A percentile compares a stretch with the other conserved stretches of the same genome.
Conservation (phyloP, 441 rosid genomes). For the Populus hybrid region DNA sequence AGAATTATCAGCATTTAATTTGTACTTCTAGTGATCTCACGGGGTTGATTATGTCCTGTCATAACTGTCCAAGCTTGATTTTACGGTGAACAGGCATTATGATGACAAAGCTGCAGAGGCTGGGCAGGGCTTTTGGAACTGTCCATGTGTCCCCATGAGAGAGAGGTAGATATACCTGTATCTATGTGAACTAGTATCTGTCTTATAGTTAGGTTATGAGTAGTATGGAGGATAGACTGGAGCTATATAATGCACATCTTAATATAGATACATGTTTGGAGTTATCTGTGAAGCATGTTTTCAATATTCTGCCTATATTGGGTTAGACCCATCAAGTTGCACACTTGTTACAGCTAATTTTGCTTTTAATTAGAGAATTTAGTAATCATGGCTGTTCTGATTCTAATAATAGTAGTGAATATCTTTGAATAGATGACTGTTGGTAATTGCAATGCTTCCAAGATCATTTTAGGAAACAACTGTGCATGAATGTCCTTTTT, state of each 20-base stretch:
- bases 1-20: not conserved
- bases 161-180: slow-evolving; percentile 54
- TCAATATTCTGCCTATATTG: not conserved
- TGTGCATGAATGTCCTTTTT: not conserved
- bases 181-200: not conserved
- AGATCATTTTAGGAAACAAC: not conserved
- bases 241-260: not conserved
- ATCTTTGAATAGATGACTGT: not conserved
- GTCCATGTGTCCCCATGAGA: slow-evolving; percentile 98
- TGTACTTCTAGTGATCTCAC: not conserved
- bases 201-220: not conserved
- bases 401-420: not conserved
- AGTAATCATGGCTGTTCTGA: not conserved
- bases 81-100: slow-evolving; percentile 59
- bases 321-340: not conserved
- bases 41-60: not conserved
- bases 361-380: not conserved
- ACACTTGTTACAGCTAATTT: not conserved
- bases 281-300: not conserved
- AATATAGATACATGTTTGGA: not conserved
- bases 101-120: slow-evolving; percentile 91
- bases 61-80: slow-evolving; percentile 1
- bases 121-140: slow-evolving; percentile 92
- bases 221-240: not conserved
- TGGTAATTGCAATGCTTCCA: not conserved